Evolutionary conservation across 148 eudicot genomes (phyloP), one percentile per base, ranked within the genome.

Genomic region (Rhododendron griersonianum): DNA sequence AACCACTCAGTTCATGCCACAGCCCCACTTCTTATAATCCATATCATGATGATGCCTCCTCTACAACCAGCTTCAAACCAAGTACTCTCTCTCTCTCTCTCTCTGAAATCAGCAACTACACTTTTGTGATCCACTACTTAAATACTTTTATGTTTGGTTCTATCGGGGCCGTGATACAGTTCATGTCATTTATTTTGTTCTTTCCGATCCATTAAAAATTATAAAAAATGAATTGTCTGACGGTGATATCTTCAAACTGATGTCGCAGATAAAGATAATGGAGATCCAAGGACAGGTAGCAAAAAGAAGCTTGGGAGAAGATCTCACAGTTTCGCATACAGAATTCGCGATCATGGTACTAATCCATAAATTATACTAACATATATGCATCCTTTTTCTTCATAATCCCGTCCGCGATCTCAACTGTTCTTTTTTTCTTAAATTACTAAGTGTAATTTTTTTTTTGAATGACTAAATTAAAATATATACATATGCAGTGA

Each of bases 331-430:
- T 88, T 78, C 25, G 90, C 86, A 0, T 90, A 83, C 80, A 78
- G 92, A 74, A 57, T 90, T 63, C 87, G 89, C 14, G 92, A 90
- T 55, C 92, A 90, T 21, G 90, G 92, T 90, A 85, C 67, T 44
- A 15, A 75, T 35, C 23, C 45, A 41, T 41, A 6, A 41, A 41
- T 41, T 41, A 5, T 41, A 30, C 30, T 30, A 5, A 41, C 45
- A 41, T 5, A 5, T 41, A 41, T 41, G 45, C 1, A 41, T 41
- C 44, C 7, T 39, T 39, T 39, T 39, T 39, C 44, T 39, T 39
- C 44, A 0, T 41, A 41, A 41, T 41, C 6, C 44, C 7, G 10
- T 57, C 59, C 19, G 2, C 37, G 37, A 73, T 73, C 39, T 73
- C 44, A 73, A 35, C 15, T 13, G 6, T 28, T 69, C 5, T 69